phyloP scores from a whole-genome alignment of 1,284 basidiomycete genomes.

The Ustilago shanxiensis region DNA sequence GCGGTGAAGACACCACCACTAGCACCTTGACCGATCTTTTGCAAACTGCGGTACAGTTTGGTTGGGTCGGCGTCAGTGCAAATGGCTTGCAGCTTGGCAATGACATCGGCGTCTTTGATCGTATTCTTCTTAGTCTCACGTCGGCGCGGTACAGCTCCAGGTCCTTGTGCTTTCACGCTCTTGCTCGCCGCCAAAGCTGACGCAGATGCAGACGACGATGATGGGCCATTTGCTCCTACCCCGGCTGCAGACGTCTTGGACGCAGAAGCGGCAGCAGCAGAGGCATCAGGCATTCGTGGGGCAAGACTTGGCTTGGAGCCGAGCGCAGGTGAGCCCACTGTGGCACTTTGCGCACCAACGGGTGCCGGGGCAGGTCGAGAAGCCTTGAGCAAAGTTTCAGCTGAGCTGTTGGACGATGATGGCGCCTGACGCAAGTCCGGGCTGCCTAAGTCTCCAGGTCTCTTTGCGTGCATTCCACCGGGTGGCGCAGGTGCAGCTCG shows the following conservation, averaged over 20 bases:
- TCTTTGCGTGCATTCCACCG: constrained; percentile 26
- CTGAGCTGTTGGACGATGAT: constrained; percentile 25
- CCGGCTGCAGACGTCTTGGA: constrained; percentile 8
- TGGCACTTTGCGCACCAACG: constrained; percentile 7
- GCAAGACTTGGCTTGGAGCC: constrained; percentile 20
- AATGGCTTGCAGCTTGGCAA: constrained; percentile 89
- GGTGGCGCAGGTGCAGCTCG: constrained; percentile 55
- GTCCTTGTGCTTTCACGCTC: constrained; percentile 22
- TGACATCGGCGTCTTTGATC: constrained; percentile 87
- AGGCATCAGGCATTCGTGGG: constrained; percentile 5
- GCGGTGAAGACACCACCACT: constrained; percentile 98
- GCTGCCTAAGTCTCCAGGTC: constrained; percentile 17
- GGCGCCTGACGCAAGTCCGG: constrained; percentile 34
- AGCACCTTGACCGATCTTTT: constrained; percentile 98
- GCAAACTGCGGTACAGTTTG: constrained; percentile 87
- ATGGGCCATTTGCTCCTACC: constrained; percentile 5
- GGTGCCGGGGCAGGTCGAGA: constrained; percentile 55
- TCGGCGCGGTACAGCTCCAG: constrained; percentile 74
- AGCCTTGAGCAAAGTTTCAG: constrained; percentile 44
- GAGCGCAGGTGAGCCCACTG: constrained; percentile 19
- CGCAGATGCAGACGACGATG: constrained; percentile 7
- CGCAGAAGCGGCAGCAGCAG: constrained; percentile 7
- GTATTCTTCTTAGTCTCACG: constrained; percentile 79
- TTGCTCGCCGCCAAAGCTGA: constrained; percentile 19
- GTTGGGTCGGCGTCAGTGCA: constrained; percentile 98